Percentiles rank a stretch among this genome's conserved stretches.
Evolutionary conservation across 331 rosid genomes (phyloP).

Genomic region (Malus hybrid): DNA sequence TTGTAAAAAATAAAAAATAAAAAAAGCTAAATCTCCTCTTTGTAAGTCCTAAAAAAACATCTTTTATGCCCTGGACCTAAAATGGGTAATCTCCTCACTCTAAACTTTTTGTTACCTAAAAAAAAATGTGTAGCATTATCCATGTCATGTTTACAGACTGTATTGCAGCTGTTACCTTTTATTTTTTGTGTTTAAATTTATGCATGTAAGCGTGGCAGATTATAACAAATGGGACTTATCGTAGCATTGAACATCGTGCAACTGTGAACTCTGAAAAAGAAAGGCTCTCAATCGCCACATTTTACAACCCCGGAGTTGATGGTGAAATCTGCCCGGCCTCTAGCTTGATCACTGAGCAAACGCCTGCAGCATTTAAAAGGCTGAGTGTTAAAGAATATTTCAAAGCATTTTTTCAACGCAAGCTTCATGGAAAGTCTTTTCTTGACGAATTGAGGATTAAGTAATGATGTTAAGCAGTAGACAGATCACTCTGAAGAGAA

Average conservation of each 20-base stretch:
- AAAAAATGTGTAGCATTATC: fast-evolving
- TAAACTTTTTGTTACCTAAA: no score
- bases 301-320: not conserved
- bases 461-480: not conserved
- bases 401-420: not conserved
- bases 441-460: not conserved
- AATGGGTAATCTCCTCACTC: no score
- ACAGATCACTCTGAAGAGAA: not conserved
- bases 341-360: conserved; percentile 14
- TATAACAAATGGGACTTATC: conserved; percentile 21
- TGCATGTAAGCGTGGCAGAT: not conserved
- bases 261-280: conserved; percentile 15
- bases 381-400: not conserved
- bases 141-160: no score
- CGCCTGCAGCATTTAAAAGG: conserved; percentile 5
- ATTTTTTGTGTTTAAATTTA: not conserved
- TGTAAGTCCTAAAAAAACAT: no score
- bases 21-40: no score
- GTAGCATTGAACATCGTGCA: conserved; percentile 27
- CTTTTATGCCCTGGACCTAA: fast-evolving
- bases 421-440: conserved; percentile 12
- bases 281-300: conserved; percentile 23
- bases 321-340: conserved; percentile 2
- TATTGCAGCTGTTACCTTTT: not conserved
- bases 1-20: no score